Evolutionary conservation across 371 early-diverging fungal species (phyloP).

Genomic region (Mortierella sp.): DNA sequence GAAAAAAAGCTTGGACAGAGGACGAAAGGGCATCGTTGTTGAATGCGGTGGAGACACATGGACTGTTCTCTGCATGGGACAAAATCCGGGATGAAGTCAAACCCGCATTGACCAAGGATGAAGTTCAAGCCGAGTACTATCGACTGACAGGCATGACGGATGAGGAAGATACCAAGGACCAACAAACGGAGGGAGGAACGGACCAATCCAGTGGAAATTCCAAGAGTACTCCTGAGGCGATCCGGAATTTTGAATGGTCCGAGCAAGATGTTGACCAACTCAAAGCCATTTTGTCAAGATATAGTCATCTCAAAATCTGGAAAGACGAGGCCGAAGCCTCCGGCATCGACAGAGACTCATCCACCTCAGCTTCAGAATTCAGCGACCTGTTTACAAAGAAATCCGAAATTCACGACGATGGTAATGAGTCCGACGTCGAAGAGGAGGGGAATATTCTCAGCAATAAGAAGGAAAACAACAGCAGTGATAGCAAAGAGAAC

Average conservation of each 20-base stretch:
- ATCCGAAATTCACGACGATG: neutral
- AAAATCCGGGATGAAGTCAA: constrained; percentile 33
- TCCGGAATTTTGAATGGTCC: constrained; percentile 17
- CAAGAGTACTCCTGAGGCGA: neutral
- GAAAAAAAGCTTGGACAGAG: constrained; percentile 15
- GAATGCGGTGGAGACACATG: constrained; percentile 36
- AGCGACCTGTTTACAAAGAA: too few relatives aligned
- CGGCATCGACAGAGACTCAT: neutral
- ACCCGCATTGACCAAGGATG: constrained; percentile 21
- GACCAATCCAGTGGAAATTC: neutral
- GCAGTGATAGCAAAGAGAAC: neutral
- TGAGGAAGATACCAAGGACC: neutral
- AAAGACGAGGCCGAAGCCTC: constrained; percentile 9
- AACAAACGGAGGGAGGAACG: neutral
- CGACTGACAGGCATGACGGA: constrained; percentile 23
- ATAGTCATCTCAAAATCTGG: constrained; percentile 26
- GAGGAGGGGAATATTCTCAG: too few relatives aligned
- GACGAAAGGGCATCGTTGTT: constrained; percentile 33
- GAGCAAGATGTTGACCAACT: constrained; percentile 16
- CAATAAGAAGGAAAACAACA: neutral
- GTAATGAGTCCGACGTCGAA: neutral
- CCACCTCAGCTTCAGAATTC: too few relatives aligned
- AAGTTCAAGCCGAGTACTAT: constrained; percentile 45
- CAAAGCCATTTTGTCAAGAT: constrained; percentile 34
- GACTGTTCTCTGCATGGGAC: constrained; percentile 40